Base-by-base conservation (phyloP, 805 yeast genomes). In the Sugiyamaella boreocaroliniensis region DNA sequence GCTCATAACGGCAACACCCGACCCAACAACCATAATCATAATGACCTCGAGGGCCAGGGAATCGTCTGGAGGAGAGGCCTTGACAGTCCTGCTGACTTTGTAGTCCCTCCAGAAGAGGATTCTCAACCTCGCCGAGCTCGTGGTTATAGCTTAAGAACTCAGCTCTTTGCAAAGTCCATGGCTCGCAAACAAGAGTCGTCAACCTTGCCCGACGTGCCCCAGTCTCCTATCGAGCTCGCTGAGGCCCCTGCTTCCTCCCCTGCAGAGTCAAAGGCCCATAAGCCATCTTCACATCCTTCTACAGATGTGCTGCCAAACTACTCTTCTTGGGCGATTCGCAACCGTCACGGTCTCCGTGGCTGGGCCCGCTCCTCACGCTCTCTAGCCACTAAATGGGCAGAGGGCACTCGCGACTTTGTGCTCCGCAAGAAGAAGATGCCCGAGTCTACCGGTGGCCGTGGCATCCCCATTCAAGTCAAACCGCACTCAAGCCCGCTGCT, bases 391-490 rank as follows among this genome's bases (percentile, higher is more conserved):
- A 26, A 26, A 37, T 40, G 45, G 45, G n/a, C 22, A 11, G 29
- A 11, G 3, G 37, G n/a, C 20, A 16, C 46, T 10, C 47, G 50
- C 40, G 65, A 67, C 48, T 64, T 64, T 42, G 48, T 68, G n/a
- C 56, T 66, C 16, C 56, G 63, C 44, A 56, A 54, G 19, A 59
- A 61, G 50, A 59, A 51, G 16, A 48, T 61, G 19, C 76, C 80
- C 8, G 79, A 80, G 15, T 76, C 93, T 0, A 75, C 73, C 43
- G 76, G 81, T 45, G 97, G 97, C 2, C 73, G 98, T 55, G 71
- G 75, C 37, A 78, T 90, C n/a, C 96, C 96, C 0, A 65, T 89
- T 6, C 70, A 78, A 1, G 61, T 82, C 14, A 70, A 75, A 50
- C 68, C 74, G 7, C 41, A 29, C 19, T 67, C 66, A 2, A 66